Evolutionary conservation across 2,329 filamentous ascomycete species (phyloP).

Genomic region (Septoria petroselini): DNA sequence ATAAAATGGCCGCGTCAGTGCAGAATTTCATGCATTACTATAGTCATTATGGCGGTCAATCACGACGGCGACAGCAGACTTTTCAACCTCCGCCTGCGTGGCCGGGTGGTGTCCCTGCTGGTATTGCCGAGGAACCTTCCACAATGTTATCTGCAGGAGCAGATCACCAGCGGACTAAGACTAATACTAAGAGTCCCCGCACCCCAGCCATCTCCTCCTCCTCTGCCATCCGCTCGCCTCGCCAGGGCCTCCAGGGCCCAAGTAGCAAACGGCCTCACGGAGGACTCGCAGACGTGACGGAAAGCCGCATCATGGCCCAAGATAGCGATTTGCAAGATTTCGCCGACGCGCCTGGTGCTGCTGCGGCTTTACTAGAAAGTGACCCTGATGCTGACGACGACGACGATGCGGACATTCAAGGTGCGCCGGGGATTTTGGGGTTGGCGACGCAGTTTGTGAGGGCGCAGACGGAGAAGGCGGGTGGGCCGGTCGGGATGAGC

Average conservation of each 20-base stretch:
- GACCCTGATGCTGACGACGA: constrained; percentile 45
- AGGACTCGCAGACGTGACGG: constrained; percentile 34
- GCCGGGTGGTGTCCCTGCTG: constrained; percentile 31
- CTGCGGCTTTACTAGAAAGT: constrained; percentile 33
- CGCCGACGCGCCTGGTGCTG: constrained; percentile 35
- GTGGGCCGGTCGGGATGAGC: constrained; percentile 24
- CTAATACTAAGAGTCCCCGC: constrained; percentile 9
- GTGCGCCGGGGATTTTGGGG: constrained; percentile 57
- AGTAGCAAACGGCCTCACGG: background rate
- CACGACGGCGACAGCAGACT: constrained; percentile 28
- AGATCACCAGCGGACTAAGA: constrained; percentile 1
- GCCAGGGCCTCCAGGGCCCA: background rate
- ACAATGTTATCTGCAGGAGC: too few species aligned
- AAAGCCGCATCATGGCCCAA: constrained; percentile 47
- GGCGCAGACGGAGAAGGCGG: constrained; percentile 52
- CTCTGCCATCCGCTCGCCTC: constrained; percentile 23
- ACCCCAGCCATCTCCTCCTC: constrained; percentile 12
- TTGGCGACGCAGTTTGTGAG: constrained; percentile 66
- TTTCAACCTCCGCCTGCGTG: constrained; percentile 36
- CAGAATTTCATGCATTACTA: constrained; percentile 95
- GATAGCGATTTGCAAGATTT: constrained; percentile 60
- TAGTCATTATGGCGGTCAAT: constrained; percentile 35
- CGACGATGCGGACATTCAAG: constrained; percentile 44
- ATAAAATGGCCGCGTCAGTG: constrained; percentile 97
- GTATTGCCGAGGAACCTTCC: constrained; percentile 30